phyloP scores from a whole-genome alignment of 148 eudicot genomes.

The Heliosperma pusillum region DNA sequence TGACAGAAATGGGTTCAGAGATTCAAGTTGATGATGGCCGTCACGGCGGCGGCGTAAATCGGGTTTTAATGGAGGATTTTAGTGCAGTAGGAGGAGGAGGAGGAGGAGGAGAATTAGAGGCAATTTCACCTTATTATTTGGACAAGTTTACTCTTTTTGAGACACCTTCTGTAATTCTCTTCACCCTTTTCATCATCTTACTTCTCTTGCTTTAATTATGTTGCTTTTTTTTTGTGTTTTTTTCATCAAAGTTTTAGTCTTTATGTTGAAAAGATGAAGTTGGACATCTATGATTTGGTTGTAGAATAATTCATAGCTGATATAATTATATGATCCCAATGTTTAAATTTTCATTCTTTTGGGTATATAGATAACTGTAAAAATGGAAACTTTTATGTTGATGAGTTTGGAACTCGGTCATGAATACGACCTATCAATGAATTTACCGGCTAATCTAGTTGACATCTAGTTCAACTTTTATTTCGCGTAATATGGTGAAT shows the following conservation, averaged over 20 bases:
- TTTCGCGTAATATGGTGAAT: too few species aligned
- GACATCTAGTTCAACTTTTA: neutral
- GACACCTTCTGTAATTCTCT: conserved; percentile 27
- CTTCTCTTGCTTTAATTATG: too few species aligned
- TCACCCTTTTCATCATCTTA: neutral
- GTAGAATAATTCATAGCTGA: neutral
- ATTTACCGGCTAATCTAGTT: neutral
- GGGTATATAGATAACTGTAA: too few species aligned
- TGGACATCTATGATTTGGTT: neutral
- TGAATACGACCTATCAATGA: too few species aligned
- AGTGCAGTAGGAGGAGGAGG: conserved; percentile 4
- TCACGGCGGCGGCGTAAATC: neutral
- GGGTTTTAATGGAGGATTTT: conserved; percentile 3
- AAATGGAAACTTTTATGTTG: neutral
- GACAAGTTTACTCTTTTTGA: conserved; percentile 33
- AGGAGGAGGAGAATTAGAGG: conserved; percentile 4
- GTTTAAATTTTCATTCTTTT: neutral
- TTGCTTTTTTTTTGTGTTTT: neutral
- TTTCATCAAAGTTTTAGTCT: conserved; percentile 3
- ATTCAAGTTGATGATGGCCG: neutral
- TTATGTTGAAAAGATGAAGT: neutral
- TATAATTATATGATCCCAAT: neutral
- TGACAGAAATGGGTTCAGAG: conserved; percentile 8
- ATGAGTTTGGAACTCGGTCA: neutral
- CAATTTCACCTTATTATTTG: conserved; percentile 19